phyloP scores from a whole-genome alignment of 441 rosid species.

The Gossypium schwendimanii region DNA sequence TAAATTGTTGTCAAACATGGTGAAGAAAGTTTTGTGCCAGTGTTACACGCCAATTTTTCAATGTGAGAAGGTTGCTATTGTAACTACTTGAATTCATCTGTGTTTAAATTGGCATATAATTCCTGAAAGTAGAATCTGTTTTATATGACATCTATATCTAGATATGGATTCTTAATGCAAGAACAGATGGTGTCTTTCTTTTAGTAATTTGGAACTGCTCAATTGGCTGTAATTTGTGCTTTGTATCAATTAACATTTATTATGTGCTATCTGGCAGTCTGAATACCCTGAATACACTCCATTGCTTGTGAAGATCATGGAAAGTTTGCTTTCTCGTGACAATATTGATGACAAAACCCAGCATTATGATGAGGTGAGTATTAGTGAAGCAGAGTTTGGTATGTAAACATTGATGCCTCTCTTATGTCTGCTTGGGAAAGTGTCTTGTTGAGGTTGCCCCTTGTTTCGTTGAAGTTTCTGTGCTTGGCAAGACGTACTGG shows the following conservation, averaged over 20 bases:
- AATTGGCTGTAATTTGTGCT: background rate
- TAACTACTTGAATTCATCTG: background rate
- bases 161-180: background rate
- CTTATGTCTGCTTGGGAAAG: background rate
- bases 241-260: slow-evolving; percentile 13
- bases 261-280: slow-evolving; percentile 44
- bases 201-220: background rate
- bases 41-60: background rate
- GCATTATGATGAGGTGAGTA: slow-evolving; percentile 59
- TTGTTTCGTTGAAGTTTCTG: background rate
- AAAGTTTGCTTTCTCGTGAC: slow-evolving; percentile 60
- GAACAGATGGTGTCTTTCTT: slow-evolving; percentile 1
- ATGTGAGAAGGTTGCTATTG: background rate
- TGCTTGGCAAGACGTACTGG: background rate
- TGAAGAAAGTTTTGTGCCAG: background rate
- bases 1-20: background rate
- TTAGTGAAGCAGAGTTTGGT: background rate
- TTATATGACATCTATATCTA: slow-evolving; percentile 4
- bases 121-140: background rate
- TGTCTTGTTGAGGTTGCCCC: background rate
- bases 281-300: slow-evolving; percentile 76
- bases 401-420: background rate
- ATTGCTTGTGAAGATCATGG: slow-evolving; percentile 79
- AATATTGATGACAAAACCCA: slow-evolving; percentile 53
- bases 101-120: background rate